Base-by-base conservation (phyloP, 2,329 filamentous ascomycete species). In the Samsoniella hepiali region DNA sequence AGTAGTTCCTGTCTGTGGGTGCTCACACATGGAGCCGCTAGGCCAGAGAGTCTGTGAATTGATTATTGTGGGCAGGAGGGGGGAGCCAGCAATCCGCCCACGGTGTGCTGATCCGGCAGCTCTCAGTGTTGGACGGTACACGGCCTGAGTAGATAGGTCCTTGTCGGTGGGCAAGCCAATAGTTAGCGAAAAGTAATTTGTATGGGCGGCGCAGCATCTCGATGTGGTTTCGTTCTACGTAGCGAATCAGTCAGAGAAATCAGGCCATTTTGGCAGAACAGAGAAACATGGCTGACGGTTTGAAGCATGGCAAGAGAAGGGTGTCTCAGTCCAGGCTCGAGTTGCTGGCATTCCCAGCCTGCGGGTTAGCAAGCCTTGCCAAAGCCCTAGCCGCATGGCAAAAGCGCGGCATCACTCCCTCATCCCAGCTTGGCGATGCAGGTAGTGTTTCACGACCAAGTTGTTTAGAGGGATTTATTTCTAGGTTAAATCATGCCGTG, bases 51-150 rank as follows among this genome's bases (percentile, higher is more conserved):
- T 54, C 29, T 36, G 49, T 50, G 32, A 13, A 22, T 53, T 42
- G 51, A 36, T 32, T 59, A 45, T 45, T 61, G 58, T 54, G 58
- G 58, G 49, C 34, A 29, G 7, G 49, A 54, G 49, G 34, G 58
- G 36, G 6, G 22, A 13, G 13, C 57, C 34, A 40, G 34, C 34
- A 50, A 9, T 44, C 22, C 10, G n/a, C 40, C 3, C 29, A n/a
- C 49, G n/a, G 1, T 53, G 49, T 36, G 49, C 11, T 8, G 10
- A 22, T 22, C 22, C 29, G 15, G 3, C 50, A 27, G 32, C 9
- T 42, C 13, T 31, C 36, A 51, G 57, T n/a, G 50, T 59, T 44
- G 29, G 9, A 57, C 29, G 38, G 38, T 57, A 34, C 5, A 57
- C 38, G 40, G 27, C 29, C 27, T 22, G 13, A 13, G 31, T 9